phyloP scores from a whole-genome alignment of 2,329 filamentous ascomycete species.

The Arthrobotrys entomopaga region DNA sequence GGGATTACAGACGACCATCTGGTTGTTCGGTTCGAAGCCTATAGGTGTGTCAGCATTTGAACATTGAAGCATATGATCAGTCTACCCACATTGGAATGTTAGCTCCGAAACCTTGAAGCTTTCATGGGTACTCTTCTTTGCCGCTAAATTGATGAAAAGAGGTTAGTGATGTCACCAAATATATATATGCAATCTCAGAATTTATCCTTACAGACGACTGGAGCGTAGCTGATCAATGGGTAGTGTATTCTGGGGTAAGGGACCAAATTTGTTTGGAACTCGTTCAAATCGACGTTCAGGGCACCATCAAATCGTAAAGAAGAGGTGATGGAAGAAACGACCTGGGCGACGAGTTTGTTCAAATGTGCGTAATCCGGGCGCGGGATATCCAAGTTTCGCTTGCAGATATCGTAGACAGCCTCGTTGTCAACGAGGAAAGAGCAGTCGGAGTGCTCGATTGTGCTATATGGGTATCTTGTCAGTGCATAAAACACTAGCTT shows the following conservation, averaged over 20 bases:
- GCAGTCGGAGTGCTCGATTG: conserved; percentile 75
- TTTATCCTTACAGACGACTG: conserved; percentile 66
- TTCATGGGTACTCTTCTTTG: conserved; percentile 82
- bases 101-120: conserved; percentile 85
- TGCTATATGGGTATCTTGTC: conserved; percentile 61
- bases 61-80: not conserved
- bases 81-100: conserved; percentile 70
- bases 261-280: conserved; percentile 76
- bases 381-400: conserved; percentile 72
- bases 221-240: conserved; percentile 73
- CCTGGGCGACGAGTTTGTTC: conserved; percentile 74
- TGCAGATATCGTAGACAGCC: conserved; percentile 75
- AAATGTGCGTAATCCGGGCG: conserved; percentile 73
- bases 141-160: conserved; percentile 58
- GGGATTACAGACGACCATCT: conserved; percentile 76
- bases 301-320: conserved; percentile 74
- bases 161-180: conserved; percentile 14
- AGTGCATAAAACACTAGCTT: not conserved
- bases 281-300: conserved; percentile 74
- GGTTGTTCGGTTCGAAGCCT: conserved; percentile 75
- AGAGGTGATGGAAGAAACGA: conserved; percentile 74
- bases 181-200: not conserved
- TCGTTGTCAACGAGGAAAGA: conserved; percentile 76
- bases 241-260: conserved; percentile 76
- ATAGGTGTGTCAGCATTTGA: conserved; percentile 11